A percentile compares a stretch with the other conserved stretches of the same genome.
These are phyloP conservation scores for Candida jianshihensis DNA, from an alignment of 805 yeast species.

Conservation along the genomic window DNA sequence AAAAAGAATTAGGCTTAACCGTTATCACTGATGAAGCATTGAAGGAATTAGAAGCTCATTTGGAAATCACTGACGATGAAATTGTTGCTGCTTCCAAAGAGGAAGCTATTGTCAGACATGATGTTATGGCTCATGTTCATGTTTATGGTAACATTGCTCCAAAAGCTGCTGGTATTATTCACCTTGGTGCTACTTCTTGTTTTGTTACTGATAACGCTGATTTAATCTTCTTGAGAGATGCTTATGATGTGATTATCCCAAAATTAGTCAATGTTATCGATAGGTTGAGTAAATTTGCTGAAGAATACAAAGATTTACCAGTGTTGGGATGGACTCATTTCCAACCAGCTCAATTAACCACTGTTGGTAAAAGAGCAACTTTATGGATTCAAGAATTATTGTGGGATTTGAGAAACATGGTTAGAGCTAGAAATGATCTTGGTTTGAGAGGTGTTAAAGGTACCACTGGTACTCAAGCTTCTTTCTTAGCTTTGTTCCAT, in stretches of 20 bases:
- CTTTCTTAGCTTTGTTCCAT: slow-evolving; percentile 89
- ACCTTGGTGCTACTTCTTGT: slow-evolving; percentile 97
- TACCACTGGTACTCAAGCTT: slow-evolving; percentile 98
- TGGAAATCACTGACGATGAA: slow-evolving; percentile 87
- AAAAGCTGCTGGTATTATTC: slow-evolving; percentile 95
- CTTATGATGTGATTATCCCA: slow-evolving; percentile 87
- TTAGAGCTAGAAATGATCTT: slow-evolving; percentile 91
- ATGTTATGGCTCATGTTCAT: slow-evolving; percentile 99
- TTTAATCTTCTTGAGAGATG: slow-evolving; percentile 91
- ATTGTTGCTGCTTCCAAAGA: slow-evolving; percentile 83
- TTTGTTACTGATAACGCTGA: slow-evolving; percentile 98
- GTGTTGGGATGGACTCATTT: slow-evolving; percentile 99
- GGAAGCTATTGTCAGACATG: slow-evolving; percentile 98
- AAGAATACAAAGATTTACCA: slow-evolving; percentile 90
- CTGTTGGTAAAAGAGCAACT: slow-evolving; percentile 97
- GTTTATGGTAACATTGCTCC: slow-evolving; percentile 91
- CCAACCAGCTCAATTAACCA: slow-evolving; percentile 98
- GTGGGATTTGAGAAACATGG: slow-evolving; percentile 96
- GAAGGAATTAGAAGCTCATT: slow-evolving; percentile 71
- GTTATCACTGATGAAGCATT: slow-evolving; percentile 89
- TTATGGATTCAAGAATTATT: slow-evolving; percentile 95
- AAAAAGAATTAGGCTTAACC: slow-evolving; percentile 79
- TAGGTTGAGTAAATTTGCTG: slow-evolving; percentile 81
- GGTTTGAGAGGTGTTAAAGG: slow-evolving; percentile 98
- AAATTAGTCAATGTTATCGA: slow-evolving; percentile 94